Base-by-base conservation (phyloP, 331 rosid genomes). In the Quercus phellos region DNA sequence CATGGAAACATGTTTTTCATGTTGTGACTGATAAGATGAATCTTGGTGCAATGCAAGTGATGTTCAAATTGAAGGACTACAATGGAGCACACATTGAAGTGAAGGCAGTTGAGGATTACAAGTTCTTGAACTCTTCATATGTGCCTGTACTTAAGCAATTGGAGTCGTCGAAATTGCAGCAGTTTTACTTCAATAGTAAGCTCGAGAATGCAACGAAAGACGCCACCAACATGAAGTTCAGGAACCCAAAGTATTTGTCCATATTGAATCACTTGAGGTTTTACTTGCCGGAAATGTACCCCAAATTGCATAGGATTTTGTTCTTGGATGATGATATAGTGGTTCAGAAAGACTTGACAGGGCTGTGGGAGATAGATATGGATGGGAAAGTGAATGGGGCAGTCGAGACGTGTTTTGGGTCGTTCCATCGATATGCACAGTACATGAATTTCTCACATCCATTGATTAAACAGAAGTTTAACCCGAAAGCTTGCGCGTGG, bases 301-400 rank as follows among this genome's bases (percentile, higher is more conserved):
- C 98, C 0, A 94, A 77, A 78, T 82, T 94, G 80, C 94, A 94
- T 59, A 90, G 90, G 18, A 86, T 94, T 79, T 81, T 94, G 54
- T 94, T 94, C 80, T 79, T 92, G 88, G 97, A 94, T 77, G 97
- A 94, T 78, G 98, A 94, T 79, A 90, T 94, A 8, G 97, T 94
- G 59, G 98, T 94, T 30, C 96, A 94, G 84, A 92, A 89, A 83
- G 98, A 94, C 76, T 87, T 94, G 67, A 94, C 97, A 7, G 98
- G 97, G 68, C 81, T 94, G 68, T 94, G 98, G 98, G 84, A 89
- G 78, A 89, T 89, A 51, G 97, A 94, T 78, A 90, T 94, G 97
- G 95, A 94, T 85, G 98, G 98, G 46, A 94, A 94, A 87, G 98
- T 94, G 86, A 94, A 87, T 56, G 98, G 98, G 27, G 98, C 97